Base-by-base conservation (phyloP, 805 yeast species). In the Crinitomyces ghanaensis region DNA sequence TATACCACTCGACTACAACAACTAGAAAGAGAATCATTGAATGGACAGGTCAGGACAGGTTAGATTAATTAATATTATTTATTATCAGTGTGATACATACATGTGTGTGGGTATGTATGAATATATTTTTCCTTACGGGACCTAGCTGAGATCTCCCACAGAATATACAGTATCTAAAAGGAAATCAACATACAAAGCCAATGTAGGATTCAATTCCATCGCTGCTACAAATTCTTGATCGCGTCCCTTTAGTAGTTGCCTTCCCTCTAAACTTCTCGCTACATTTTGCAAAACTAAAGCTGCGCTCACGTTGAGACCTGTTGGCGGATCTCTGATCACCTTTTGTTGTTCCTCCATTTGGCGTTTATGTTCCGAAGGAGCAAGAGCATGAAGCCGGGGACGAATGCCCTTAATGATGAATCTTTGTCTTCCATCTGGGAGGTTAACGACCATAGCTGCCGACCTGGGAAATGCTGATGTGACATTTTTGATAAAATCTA, bases 401-500 rank as follows among this genome's bases (percentile, higher is more conserved):
- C 81, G 85, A 37, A 91, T 82, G 8, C 98, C 97, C 57, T 82
- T 82, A 49, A 91, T 91, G 28, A 91, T 83, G 50, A 91, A 91
- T 54, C 77, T 80, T 49, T 83, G 77, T 1, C 78, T 76, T 9
- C 70, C 74, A 9, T 72, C 64, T 4, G 74, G 68, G 26, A 72
- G 65, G 34, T 72, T 71, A 16, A 88, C 72, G 11, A 91, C 97
- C 88, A 85, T 86, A 1, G 98, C 97, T 33, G 82, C 77, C 2
- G 95, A 84, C 46, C 75, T 72, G 12, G 80, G 77, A 53, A 91
- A 91, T 1, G 95, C 94, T 39, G 74, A 72, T 21, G 86, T 78
- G 14, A 88, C 97, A 51, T 91, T 88, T 48, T 88, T 84, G 54
- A 91, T 91, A 55, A 91, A 91, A 44, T 91, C 97, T 8, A 91